Evolutionary conservation across 768 basidiomycete species (phyloP), one percentile per base, ranked within the genome.

Genomic region (Podaxis sp.): DNA sequence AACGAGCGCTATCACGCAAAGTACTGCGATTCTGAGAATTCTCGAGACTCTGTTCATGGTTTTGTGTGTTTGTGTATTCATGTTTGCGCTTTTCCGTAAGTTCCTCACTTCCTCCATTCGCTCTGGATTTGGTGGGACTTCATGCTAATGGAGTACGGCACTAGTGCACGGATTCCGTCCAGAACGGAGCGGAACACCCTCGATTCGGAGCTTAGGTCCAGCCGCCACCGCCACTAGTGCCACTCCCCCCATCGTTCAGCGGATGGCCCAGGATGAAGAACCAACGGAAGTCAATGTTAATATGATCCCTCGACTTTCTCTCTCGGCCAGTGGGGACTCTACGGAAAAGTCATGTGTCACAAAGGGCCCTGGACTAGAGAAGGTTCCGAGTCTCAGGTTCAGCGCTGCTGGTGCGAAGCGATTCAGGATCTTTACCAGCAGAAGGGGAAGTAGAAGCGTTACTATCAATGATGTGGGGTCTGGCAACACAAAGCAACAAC

Each of bases 61-160:
- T 30, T n/a, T 62, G 5, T 50, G 46, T 33, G 38, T 56, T 20
- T 62, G 44, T 17, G 54, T 46, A 26, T 44, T 62, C 36, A 40
- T 49, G 20, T n/a, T 62, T 22, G 61, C 61, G 11, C 56, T 62
- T 36, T 50, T 40, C 46, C 54, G 61, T 62, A 49, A 41, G 61
- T 50, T 11, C 54, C 17, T 17, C 17, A 2, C 24, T 38, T 28
- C 13, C 24, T 36, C 13, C 17, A 24, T 5, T 17, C n/a, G 4
- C 5, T 50, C 12, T 11, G 17, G 20, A 17, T 17, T 20, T 46
- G 44, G 20, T 46, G 15, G 41, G 44, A 33, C 44, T 17, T 20
- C 17, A 46, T 20, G 33, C 33, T 20, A 20, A 46, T 46, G 44
- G 8, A 20, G 33, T 17, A 13, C 41, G 41, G 7, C 41, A 5